These are phyloP conservation scores for Huiozyma sinensis DNA, from an alignment of 805 yeast species.

Conservation along the genomic window DNA sequence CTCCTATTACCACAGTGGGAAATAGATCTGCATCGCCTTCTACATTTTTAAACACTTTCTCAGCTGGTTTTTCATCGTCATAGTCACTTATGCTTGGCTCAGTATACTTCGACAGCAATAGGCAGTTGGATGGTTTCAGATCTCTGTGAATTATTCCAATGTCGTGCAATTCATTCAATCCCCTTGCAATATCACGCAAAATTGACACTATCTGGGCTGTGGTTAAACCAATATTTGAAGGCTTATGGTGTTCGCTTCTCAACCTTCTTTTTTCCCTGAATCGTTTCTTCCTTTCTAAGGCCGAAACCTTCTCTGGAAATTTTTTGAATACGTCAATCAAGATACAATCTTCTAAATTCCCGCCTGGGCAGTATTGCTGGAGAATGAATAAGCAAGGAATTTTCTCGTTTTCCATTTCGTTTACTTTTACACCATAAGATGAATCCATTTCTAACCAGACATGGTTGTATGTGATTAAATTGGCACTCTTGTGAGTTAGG, in stretches of 20 bases:
- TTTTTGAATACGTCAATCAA: constrained; percentile 23
- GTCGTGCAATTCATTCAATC: constrained; percentile 61
- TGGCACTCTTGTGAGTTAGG: constrained; percentile 38
- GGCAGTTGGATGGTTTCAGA: constrained; percentile 80
- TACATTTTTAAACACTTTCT: neutral
- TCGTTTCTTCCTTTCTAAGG: constrained; percentile 31
- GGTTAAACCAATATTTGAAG: constrained; percentile 29
- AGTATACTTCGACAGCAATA: constrained; percentile 32
- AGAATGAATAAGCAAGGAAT: constrained; percentile 70
- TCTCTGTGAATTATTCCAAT: constrained; percentile 80
- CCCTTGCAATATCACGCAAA: constrained; percentile 56
- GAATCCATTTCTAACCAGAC: constrained; percentile 76
- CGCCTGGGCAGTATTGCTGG: constrained; percentile 84
- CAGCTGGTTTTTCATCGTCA: neutral
- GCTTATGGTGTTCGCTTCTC: neutral
- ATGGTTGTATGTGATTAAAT: constrained; percentile 76
- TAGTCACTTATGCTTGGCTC: constrained; percentile 10
- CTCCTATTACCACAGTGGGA: constrained; percentile 73
- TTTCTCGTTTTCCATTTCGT: constrained; percentile 9
- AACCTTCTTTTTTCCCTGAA: constrained; percentile 17
- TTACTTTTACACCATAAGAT: constrained; percentile 29
- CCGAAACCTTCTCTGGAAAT: constrained; percentile 29
- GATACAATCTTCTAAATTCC: constrained; percentile 66
- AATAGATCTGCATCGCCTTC: constrained; percentile 19
- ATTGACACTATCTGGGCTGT: constrained; percentile 57